Base-by-base conservation (phyloP, 108 stramenopile species). In the Cyclostephanos tholiformis region DNA sequence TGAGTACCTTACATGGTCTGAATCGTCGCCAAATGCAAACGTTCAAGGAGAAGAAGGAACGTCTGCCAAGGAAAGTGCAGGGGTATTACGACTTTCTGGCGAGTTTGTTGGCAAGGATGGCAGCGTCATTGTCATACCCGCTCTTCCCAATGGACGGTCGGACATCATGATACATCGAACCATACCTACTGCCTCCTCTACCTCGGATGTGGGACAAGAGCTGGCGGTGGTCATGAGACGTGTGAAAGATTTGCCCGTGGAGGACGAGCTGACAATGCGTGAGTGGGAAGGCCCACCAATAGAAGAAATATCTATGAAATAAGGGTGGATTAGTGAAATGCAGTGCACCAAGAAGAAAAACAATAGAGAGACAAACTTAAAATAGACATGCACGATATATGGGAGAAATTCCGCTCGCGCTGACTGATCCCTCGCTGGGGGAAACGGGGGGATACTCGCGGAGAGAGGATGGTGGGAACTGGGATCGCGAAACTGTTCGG, bases 121-220 rank as follows among this genome's bases (percentile, higher is more conserved):
- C 8, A 69, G 68, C 61, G 65, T 26, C 39, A 58, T 65, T 6
- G 35, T 63, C 19, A 59, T 61, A 25, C 70, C 77, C 1, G 49
- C 46, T 2, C 63, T 79, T 49, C 65, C 58, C 19, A 66, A 65
- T 23, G 71, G 71, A 22, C 17, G 55, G 26, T 71, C 78, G 11
- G 78, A 79, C 67, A 49, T 72, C 46, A 68, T 79, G 78, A 79
- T 79, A 57, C 78, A 71, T n/a, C 66, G 53, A n/a, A 72, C 71
- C 2, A 67, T 79, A 25, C 22, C 59, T 56, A 65, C 48, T 17
- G 25, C 35, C 53, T 16, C 38, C 0, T 30, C 48, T 16, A 14
- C 14, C 5, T 9, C 50, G n/a, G 46, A 49, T 22, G 30, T 23
- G 26, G 63, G 29, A 26, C 56, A 65, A 26, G 65, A 26, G 44